phyloP scores from a whole-genome alignment of 768 basidiomycete genomes.

The Rhodotorula graminis region DNA sequence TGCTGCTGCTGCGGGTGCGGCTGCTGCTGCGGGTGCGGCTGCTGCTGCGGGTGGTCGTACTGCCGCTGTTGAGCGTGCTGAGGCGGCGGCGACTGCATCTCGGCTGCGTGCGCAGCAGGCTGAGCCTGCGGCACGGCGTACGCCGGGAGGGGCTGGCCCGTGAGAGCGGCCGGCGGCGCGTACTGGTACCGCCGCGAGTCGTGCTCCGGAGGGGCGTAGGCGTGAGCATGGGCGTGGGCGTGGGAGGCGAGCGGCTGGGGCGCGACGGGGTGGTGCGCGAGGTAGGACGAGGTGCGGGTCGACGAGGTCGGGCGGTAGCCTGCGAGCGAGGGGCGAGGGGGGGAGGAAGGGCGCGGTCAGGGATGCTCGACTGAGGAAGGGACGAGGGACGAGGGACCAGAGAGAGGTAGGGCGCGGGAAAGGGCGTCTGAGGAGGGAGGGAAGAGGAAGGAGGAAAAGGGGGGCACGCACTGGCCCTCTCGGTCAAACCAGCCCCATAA shows the following conservation, averaged over 20 bases:
- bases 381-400: too few relatives aligned
- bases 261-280: background rate
- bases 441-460: too few relatives aligned
- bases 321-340: background rate
- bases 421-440: background rate
- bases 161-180: background rate
- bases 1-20: background rate
- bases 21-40: background rate
- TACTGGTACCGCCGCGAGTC: background rate
- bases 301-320: background rate
- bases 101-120: background rate
- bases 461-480: slow-evolving; percentile 59
- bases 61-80: too few relatives aligned
- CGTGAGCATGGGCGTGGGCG: too few relatives aligned
- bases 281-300: background rate
- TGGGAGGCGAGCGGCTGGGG: background rate
- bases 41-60: background rate
- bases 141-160: background rate
- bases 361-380: background rate
- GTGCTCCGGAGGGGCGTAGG: background rate
- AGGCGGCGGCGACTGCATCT: background rate
- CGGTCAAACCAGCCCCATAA: slow-evolving; percentile 74
- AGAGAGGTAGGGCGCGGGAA: too few relatives aligned
- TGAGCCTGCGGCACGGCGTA: background rate
- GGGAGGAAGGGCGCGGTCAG: background rate